Percentiles rank a stretch among this genome's conserved stretches.
Conservation (phyloP, 495 filamentous ascomycete genomes). For the Penicillium samsonianum region DNA sequence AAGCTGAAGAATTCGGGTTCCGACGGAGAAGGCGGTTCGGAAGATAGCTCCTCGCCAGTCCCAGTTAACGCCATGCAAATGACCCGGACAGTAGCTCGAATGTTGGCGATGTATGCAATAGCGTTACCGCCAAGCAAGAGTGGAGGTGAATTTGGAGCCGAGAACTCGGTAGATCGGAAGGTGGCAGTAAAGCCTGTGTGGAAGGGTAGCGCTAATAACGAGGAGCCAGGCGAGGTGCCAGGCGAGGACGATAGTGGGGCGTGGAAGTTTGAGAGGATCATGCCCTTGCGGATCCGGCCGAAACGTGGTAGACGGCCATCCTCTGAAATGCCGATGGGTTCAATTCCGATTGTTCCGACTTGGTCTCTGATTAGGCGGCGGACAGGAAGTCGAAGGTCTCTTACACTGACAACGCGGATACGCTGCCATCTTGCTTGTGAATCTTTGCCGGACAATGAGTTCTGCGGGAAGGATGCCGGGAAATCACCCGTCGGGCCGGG, state of each 20-base stretch:
- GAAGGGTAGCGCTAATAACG: conserved; percentile 39
- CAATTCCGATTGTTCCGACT: conserved; percentile 86
- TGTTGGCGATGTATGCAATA: conserved; percentile 81
- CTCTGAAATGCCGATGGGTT: conserved; percentile 47
- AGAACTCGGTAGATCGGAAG: conserved; percentile 45
- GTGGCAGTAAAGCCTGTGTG: conserved; percentile 51
- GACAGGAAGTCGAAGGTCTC: conserved; percentile 84
- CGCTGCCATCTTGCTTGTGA: conserved; percentile 63
- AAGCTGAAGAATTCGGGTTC: conserved; percentile 66
- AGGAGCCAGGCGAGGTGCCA: conserved; percentile 25
- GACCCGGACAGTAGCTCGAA: conserved; percentile 78
- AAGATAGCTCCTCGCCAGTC: conserved; percentile 30
- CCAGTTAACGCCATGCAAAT: conserved; percentile 50
- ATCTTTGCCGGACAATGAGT: conserved; percentile 32
- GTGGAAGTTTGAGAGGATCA: conserved; percentile 69
- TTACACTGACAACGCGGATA: conserved; percentile 79
- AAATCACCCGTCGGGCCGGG: conserved; percentile 36
- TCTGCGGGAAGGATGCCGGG: conserved; percentile 36
- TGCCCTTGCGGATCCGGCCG: conserved; percentile 73
- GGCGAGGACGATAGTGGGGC: conserved; percentile 38
- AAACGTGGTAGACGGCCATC: conserved; percentile 29
- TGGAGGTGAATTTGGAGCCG: conserved; percentile 40
- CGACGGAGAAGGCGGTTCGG: conserved; percentile 32
- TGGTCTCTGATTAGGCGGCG: conserved; percentile 74
- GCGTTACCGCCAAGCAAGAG: conserved; percentile 63